Base-by-base conservation (phyloP, 352 stramenopile species). In the Phytophthora nicotianae region DNA sequence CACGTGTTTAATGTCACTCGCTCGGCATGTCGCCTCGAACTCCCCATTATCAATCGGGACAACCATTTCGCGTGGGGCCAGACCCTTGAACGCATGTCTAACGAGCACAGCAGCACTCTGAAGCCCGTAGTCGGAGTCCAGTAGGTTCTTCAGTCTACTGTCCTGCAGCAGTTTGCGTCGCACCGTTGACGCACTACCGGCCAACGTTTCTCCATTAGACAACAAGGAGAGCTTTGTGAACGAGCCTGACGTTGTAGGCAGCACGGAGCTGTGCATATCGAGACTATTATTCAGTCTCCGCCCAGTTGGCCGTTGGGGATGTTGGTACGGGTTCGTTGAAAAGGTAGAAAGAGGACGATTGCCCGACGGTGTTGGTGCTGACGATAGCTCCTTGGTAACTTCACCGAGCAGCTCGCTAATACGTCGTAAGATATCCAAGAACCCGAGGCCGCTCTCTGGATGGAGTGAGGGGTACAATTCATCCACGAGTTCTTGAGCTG, bases 71-170 rank as follows among this genome's bases (percentile, higher is more conserved):
- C 81, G 65, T 1, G 81, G 61, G 19, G 79, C 72, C 3, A 93
- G 55, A 3, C 81, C 84, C 38, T 93, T 93, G 58, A 90, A 93
- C 4, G 81, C 81, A 17, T 93, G 84, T 10, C 84, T 75, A 2
- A 93, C 74, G 5, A 93, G 60, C 19, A 93, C 75, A 26, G 76
- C 81, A 11, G 81, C 84, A 26, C 81, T 93, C 37, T 85, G 79
- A 2, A 74, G 72, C 5, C 77, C 79, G n/a, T 81, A 79, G 4
- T 87, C 75, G 2, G 63, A 79, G 14, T 56, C 38, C 14, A 92
- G 37, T 26, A 90, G 59, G 4, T 89, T 75, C 10, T 74, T 76
- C 16, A 92, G 47, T 3, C 77, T 65, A 37, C 81, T 90, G 11
- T 89, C 73, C 13, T 72, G 50, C n/a, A 88, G 40, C 2, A 92